Evolutionary conservation across 768 basidiomycete species (phyloP), one percentile per base, ranked within the genome.

Genomic region (Mycena rebaudengoi): DNA sequence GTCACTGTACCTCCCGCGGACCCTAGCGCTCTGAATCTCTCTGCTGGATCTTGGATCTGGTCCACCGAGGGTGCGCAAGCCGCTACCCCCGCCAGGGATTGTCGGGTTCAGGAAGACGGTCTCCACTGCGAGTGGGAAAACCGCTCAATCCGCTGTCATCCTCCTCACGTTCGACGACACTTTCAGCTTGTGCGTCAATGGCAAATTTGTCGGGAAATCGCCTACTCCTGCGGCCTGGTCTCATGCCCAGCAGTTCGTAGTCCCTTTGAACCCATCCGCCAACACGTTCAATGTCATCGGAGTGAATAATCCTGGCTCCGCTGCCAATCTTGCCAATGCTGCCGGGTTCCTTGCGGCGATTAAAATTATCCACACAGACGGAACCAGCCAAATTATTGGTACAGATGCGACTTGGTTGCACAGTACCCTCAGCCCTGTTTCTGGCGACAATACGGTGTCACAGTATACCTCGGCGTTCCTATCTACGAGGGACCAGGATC

Each of bases 381-480:
- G 59, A 5, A 49, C 20, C 14, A 57, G 52, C 33, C 44, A 60
- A n/a, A 12, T 57, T 20, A 40, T 66, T n/a, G 32, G 30, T 25
- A 57, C 64, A 1, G 59, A 66, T n/a, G n/a, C 59, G 16, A 60
- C 37, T 20, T 66, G 64, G 64, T 43, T 61, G 10, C 39, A 48
- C n/a, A 44, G 51, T 5, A 7, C 26, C 16, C 37, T 18, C 50
- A 37, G n/a, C n/a, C 26, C 48, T 16, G 40, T 40, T 12, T 21
- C 39, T 6, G 14, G 20, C 39, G 21, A n/a, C 49, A 7, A 35
- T n/a, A n/a, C n/a, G n/a, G 20, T 35, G 13, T 45, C 44, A 37
- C 60, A 28, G 20, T n/a, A 5, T 13, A 26, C 16, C 0, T 25
- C 48, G 2, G 29, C 46, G 18, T 64, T 64, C 30, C 50, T 64